These are phyloP conservation scores for Didymella glomerata DNA, from an alignment of 2,329 filamentous ascomycete species.

Conservation along the genomic window DNA sequence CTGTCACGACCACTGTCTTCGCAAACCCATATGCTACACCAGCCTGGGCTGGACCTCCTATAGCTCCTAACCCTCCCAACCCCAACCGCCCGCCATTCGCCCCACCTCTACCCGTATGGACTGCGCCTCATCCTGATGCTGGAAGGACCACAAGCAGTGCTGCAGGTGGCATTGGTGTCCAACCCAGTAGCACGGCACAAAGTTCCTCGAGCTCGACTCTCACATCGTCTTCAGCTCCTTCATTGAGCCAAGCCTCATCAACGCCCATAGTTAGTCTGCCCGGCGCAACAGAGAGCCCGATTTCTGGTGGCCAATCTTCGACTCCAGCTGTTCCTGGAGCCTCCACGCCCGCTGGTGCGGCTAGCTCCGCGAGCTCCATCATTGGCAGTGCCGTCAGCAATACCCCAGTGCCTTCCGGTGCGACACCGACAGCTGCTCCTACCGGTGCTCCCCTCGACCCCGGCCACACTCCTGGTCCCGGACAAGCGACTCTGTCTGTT, in stretches of 20 bases:
- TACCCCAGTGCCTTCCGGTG: slow-evolving; percentile 1
- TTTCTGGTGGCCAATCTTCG: background rate
- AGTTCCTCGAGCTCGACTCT: background rate
- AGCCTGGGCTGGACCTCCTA: slow-evolving; percentile 12
- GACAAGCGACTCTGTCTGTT: slow-evolving; percentile 37
- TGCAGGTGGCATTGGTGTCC: background rate
- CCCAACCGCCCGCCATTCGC: slow-evolving; percentile 5
- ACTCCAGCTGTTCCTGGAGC: background rate
- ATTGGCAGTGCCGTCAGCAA: background rate
- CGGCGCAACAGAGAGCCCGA: background rate
- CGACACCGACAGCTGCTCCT: background rate
- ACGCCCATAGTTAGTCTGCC: background rate
- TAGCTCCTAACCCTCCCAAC: slow-evolving; percentile 8
- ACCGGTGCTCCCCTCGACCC: slow-evolving; percentile 10
- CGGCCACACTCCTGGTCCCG: slow-evolving; percentile 31
- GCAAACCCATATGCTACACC: slow-evolving; percentile 21
- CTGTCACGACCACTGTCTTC: slow-evolving; percentile 33
- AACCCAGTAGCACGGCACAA: background rate
- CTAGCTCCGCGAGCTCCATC: background rate
- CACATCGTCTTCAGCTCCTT: background rate
- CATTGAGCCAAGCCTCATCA: background rate
- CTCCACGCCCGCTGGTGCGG: background rate
- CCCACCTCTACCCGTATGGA: slow-evolving; percentile 8
- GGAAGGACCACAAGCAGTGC: slow-evolving; percentile 1
- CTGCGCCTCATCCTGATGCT: slow-evolving; percentile 5